Base-by-base conservation (phyloP, 371 early-diverging fungal genomes). In the Gilbertella persicaria region DNA sequence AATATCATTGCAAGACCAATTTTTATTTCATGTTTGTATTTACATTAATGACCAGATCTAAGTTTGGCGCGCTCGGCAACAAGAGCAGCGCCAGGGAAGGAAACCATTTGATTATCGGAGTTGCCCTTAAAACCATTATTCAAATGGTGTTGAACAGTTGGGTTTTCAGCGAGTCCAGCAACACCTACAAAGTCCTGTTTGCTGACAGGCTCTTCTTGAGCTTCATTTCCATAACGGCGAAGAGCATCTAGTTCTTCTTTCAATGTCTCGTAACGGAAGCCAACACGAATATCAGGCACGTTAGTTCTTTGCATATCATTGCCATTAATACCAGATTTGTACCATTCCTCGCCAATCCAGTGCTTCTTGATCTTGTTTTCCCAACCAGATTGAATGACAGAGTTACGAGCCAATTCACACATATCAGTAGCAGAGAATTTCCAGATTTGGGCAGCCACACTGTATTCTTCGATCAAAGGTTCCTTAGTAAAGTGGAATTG, bases 401-500 rank as follows among this genome's bases (percentile, higher is more conserved):
- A 91, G 77, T 98, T 98, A 42, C 96, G 82, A 0, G 98, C 94
- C 58, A 99, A 74, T 73, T 99, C 99, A 67, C 99, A 98, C 96
- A 98, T 97, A 64, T 99, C 99, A 0, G 92, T 85, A 14, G 89
- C 75, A 4, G 94, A 92, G 23, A 97, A 67, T 62, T 96, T 98
- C 94, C 96, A 99, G 53, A 99, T 98, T 86, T 94, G 98, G n/a
- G 98, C 91, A 2, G 97, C 98, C 1, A 98, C 94, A 62, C 95
- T 94, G 76, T 97, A 99, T 68, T 99, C 99, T 68, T 99, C 99
- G 66, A 98, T 99, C 62, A 99, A 66, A 1, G 99, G 99, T 69
- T 99, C 99, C 64, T 93, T 93, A 13, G 98, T 98, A 54, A 93
- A 98, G 60, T 99, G 99, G 80, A 99, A 98, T 71, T 99, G 99